Conservation (phyloP, 2,329 filamentous ascomycete genomes). For the Malbranchea zuffiana region DNA sequence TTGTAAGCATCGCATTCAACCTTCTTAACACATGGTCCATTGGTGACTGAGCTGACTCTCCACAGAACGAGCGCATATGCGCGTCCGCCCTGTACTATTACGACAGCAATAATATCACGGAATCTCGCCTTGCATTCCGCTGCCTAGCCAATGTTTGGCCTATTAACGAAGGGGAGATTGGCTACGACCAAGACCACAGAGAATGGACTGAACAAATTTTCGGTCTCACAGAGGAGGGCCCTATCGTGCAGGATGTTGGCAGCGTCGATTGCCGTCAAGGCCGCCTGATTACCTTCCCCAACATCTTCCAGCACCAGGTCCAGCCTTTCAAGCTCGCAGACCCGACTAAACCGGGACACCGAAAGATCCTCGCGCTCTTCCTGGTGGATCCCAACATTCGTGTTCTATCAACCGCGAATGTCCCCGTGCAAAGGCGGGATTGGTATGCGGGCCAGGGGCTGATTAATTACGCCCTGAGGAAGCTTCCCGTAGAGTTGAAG, state of each 20-base stretch:
- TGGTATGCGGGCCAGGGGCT: too few species aligned
- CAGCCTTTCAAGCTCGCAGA: constrained; percentile 12
- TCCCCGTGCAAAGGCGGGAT: constrained; percentile 12
- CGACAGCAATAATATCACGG: constrained; percentile 49
- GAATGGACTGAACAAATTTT: constrained; percentile 11
- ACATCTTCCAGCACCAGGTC: constrained; percentile 14
- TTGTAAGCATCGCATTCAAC: constrained; percentile 21
- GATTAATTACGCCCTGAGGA: background rate
- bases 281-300: constrained; percentile 16
- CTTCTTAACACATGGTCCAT: background rate
- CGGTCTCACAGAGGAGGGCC: constrained; percentile 6
- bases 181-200: constrained; percentile 19
- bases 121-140: constrained; percentile 43
- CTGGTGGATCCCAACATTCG: constrained; percentile 15
- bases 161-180: constrained; percentile 23
- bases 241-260: constrained; percentile 13
- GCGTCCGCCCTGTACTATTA: constrained; percentile 55
- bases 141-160: constrained; percentile 30
- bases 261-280: constrained; percentile 14
- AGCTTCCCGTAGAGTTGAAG: constrained; percentile 9
- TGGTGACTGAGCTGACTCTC: background rate
- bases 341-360: constrained; percentile 13
- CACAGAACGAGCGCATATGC: constrained; percentile 52
- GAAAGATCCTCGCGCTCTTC: constrained; percentile 15
- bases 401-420: constrained; percentile 14